phyloP scores from a whole-genome alignment of 2,329 filamentous ascomycete genomes.

The Xylariaceae sp. region DNA sequence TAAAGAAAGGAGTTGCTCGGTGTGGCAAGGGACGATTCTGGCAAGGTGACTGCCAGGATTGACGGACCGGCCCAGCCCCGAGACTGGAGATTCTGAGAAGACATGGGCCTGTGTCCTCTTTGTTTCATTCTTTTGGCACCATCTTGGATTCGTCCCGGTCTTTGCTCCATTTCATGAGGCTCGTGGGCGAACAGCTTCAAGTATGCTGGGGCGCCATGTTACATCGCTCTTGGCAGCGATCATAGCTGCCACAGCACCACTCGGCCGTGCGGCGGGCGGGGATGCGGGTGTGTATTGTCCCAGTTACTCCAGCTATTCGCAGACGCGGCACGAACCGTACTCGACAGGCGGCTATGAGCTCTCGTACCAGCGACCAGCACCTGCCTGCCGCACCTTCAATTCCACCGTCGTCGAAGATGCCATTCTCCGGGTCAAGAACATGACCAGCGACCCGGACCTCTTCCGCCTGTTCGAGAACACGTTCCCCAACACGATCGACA shows the following conservation, averaged over 20 bases:
- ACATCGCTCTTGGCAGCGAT: constrained; percentile 6
- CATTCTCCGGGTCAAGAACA: constrained; percentile 42
- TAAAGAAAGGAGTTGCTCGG: no score
- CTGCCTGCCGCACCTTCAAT: constrained; percentile 66
- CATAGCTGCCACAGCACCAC: constrained; percentile 3
- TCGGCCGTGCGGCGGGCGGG: constrained; percentile 10
- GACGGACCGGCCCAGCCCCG: no score
- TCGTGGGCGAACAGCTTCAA: no score
- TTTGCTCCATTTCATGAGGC: constrained; percentile 1
- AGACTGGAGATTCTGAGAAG: no score
- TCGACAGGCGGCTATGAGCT: constrained; percentile 29
- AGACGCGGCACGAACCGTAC: constrained; percentile 26
- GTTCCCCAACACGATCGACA: constrained; percentile 77
- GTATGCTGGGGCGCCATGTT: constrained; percentile 9
- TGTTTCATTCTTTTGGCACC: no score
- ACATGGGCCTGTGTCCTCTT: no score
- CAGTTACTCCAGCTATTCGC: constrained; percentile 29
- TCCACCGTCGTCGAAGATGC: constrained; percentile 65
- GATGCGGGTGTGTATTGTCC: constrained; percentile 22
- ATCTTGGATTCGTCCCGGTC: no score
- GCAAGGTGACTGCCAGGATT: no score
- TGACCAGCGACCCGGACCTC: constrained; percentile 54
- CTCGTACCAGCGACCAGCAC: constrained; percentile 48
- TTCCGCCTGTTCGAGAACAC: constrained; percentile 78
- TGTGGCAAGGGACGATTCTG: no score